These are phyloP conservation scores for Grosmannia clavigera DNA, from an alignment of 2,329 filamentous ascomycete species.

Conservation along the genomic window DNA sequence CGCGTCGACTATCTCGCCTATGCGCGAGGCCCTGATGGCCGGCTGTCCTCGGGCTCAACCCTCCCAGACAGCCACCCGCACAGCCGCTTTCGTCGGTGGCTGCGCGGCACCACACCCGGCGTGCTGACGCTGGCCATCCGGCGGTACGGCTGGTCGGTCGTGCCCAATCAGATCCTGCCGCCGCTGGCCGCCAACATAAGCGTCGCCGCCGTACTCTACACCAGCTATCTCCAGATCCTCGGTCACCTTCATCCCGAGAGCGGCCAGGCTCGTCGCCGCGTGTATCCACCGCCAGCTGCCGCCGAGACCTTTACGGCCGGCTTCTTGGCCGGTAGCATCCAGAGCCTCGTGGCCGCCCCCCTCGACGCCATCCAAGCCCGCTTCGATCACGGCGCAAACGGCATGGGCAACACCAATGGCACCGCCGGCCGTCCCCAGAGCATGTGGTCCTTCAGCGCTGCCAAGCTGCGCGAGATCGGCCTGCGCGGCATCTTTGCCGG, in stretches of 20 bases:
- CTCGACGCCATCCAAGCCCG: slow-evolving; percentile 64
- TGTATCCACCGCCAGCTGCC: slow-evolving; percentile 57
- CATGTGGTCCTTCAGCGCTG: slow-evolving; percentile 60
- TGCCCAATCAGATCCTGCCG: slow-evolving; percentile 66
- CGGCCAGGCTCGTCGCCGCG: slow-evolving; percentile 39
- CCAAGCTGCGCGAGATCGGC: slow-evolving; percentile 61
- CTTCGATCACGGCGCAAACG: slow-evolving; percentile 46
- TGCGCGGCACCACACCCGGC: slow-evolving; percentile 56
- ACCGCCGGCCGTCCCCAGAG: slow-evolving; percentile 30
- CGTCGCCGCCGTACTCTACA: slow-evolving; percentile 64
- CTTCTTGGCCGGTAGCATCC: slow-evolving; percentile 53
- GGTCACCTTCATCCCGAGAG: slow-evolving; percentile 55
- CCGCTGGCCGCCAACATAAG: slow-evolving; percentile 63
- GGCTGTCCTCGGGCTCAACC: slow-evolving; percentile 12
- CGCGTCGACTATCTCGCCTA: slow-evolving; percentile 70
- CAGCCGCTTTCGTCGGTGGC: slow-evolving; percentile 31
- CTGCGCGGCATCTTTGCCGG: slow-evolving; percentile 61
- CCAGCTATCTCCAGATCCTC: slow-evolving; percentile 60
- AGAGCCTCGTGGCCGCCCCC: slow-evolving; percentile 61
- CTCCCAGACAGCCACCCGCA: slow-evolving; percentile 15
- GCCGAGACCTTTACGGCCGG: slow-evolving; percentile 56
- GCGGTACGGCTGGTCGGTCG: slow-evolving; percentile 60
- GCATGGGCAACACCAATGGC: slow-evolving; percentile 22
- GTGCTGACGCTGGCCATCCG: slow-evolving; percentile 55
- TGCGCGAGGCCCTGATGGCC: slow-evolving; percentile 30